Base-by-base conservation (phyloP, 805 yeast genomes). In the Wickerhamomyces queroliae region DNA sequence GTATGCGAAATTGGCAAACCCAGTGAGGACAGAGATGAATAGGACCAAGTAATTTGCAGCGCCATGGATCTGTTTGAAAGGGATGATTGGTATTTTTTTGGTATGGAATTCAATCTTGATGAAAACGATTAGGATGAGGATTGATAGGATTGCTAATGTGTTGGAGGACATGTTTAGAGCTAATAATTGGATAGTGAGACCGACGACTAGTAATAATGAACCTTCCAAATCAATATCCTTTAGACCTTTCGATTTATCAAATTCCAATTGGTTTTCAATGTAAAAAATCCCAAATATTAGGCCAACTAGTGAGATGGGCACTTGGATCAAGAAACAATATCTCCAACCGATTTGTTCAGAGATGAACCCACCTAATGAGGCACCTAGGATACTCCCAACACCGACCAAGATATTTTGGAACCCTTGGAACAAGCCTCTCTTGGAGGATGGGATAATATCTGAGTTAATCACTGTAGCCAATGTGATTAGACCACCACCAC, bases 401-500 rank as follows among this genome's bases (percentile, higher is more conserved):
- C 69, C 70, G 25, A 58, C 43, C 18, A 61, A 46, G 20, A 65
- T 52, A 42, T 64, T 66, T 40, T 64, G 69, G 38, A 62, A 56
- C 1, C 70, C 70, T 43, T 67, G 69, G 38, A 61, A 63, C n/a
- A 64, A 46, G 2, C 69, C 67, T 51, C 67, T 49, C 42, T 59
- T 61, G n/a, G 56, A 49, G 9, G 61, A 45, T 19, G 63, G 60
- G 13, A 67, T 59, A 10, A 67, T 48, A 38, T 67, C 72, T 6
- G 68, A 62, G 34, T 62, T 62, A 17, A 65, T 54, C 12, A 67
- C 64, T 5, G 71, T 64, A 8, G 65, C 53, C 8, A 67, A 50
- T 0, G 66, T 63, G 18, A 59, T 49, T 29, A 67, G 47, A 3
- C 72, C 72, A 22, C 69, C 72, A 12, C 70, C 70, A 18, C 70